phyloP scores from a whole-genome alignment of 2,329 filamentous ascomycete genomes.

The Talaromyces marneffei region DNA sequence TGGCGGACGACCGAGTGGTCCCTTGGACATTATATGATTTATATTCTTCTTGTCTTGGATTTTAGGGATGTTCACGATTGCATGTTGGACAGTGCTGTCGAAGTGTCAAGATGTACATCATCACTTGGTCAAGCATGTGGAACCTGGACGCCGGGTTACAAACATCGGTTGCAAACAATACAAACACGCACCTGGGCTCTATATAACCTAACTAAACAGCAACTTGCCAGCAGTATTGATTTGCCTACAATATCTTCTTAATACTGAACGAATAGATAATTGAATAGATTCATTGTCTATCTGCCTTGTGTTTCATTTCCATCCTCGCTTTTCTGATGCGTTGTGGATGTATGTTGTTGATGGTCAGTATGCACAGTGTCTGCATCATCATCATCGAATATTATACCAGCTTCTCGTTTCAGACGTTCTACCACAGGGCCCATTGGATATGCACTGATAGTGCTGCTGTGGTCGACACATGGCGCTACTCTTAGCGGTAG shows the following conservation, averaged over 20 bases:
- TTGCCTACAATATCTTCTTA: not conserved
- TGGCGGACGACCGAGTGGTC: constrained; percentile 1
- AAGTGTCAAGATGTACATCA: not conserved
- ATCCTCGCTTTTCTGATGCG: not conserved
- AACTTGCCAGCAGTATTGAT: not conserved
- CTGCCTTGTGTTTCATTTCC: not conserved
- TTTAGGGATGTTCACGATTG: not conserved
- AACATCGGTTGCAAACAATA: constrained; percentile 9
- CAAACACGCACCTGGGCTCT: not conserved
- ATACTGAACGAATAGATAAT: not conserved
- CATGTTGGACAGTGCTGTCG: not conserved
- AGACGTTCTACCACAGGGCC: constrained; percentile 57
- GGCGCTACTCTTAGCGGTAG: constrained; percentile 71
- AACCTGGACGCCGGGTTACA: not conserved
- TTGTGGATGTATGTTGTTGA: not conserved
- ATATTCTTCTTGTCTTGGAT: not conserved
- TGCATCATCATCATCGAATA: not conserved
- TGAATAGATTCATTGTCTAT: not conserved
- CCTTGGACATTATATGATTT: not conserved
- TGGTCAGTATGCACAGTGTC: not conserved
- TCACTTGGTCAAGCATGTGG: not conserved
- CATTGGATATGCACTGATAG: constrained; percentile 62
- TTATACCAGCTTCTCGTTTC: constrained; percentile 40
- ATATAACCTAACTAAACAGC: not conserved
- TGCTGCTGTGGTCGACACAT: constrained; percentile 61